phyloP scores from a whole-genome alignment of 148 eudicot genomes.

The Linanthus parryae region DNA sequence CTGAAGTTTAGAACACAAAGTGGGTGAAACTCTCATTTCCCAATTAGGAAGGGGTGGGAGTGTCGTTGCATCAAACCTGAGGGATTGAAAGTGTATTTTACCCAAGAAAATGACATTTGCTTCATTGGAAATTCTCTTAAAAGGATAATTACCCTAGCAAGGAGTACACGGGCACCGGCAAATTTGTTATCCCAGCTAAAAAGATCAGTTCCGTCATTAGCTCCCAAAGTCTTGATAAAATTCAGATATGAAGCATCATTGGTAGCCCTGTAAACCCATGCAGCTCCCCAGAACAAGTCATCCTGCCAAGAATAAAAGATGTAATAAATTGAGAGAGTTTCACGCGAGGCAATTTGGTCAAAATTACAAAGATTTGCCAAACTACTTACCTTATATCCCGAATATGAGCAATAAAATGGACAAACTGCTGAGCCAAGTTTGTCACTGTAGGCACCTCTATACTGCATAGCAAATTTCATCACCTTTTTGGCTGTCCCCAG shows the following conservation, averaged over 20 bases:
- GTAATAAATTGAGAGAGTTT: no score
- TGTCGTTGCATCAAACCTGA: no score
- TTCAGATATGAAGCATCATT: slow-evolving; percentile 41
- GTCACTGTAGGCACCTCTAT: slow-evolving; percentile 80
- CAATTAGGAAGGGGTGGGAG: no score
- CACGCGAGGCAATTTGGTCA: background rate
- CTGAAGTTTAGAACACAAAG: no score
- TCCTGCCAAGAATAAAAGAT: slow-evolving; percentile 44
- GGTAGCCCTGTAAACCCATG: slow-evolving; percentile 85
- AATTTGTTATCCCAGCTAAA: slow-evolving; percentile 96
- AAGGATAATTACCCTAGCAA: slow-evolving; percentile 65
- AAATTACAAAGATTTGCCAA: background rate
- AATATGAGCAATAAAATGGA: slow-evolving; percentile 92
- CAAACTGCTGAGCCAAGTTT: slow-evolving; percentile 70
- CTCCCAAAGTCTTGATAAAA: slow-evolving; percentile 62
- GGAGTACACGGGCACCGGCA: slow-evolving; percentile 89
- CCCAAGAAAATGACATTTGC: no score
- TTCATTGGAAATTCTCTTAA: no score
- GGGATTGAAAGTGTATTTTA: no score
- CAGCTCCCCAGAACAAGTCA: slow-evolving; percentile 95
- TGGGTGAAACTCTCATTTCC: no score
- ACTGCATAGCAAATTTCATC: slow-evolving; percentile 66
- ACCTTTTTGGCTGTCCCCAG: slow-evolving; percentile 57
- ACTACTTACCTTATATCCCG: slow-evolving; percentile 65
- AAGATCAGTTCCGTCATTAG: slow-evolving; percentile 55